These are phyloP conservation scores for Rhodotorula sp. DNA, from an alignment of 1,284 basidiomycete genomes.

Conservation along the genomic window DNA sequence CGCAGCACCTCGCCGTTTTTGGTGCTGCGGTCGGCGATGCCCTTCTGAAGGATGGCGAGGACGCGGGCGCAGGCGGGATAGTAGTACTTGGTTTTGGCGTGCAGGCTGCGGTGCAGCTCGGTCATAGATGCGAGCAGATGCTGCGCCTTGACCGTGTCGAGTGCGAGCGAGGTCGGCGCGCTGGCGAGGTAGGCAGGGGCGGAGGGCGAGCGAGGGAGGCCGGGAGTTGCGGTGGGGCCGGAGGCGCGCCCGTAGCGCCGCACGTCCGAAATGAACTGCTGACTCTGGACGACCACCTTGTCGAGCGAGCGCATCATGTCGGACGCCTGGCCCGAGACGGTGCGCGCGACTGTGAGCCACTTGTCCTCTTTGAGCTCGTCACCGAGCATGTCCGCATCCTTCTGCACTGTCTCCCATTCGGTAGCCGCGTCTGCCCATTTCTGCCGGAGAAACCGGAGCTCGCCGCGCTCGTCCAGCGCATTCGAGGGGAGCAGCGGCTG, in stretches of 20 bases:
- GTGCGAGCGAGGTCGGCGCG: background rate
- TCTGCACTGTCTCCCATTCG: slow-evolving; percentile 78
- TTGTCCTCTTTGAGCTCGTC: slow-evolving; percentile 92
- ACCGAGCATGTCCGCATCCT: slow-evolving; percentile 73
- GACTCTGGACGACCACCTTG: slow-evolving; percentile 81
- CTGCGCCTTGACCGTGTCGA: slow-evolving; percentile 12
- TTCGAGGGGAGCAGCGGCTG: slow-evolving; percentile 59
- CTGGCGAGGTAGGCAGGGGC: background rate
- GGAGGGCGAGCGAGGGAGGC: slow-evolving; percentile 13
- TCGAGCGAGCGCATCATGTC: slow-evolving; percentile 95
- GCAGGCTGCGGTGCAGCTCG: slow-evolving; percentile 22
- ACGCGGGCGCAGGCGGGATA: slow-evolving; percentile 89
- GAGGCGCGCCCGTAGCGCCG: background rate
- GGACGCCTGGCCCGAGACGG: slow-evolving; percentile 86
- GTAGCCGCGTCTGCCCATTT: slow-evolving; percentile 67
- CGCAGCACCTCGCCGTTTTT: slow-evolving; percentile 92
- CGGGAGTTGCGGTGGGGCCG: background rate
- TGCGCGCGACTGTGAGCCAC: slow-evolving; percentile 87
- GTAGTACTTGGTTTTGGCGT: slow-evolving; percentile 63
- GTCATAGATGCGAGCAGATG: slow-evolving; percentile 13
- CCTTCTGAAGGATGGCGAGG: slow-evolving; percentile 88
- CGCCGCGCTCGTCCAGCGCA: slow-evolving; percentile 55
- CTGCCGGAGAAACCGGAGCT: slow-evolving; percentile 58
- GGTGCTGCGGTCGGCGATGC: slow-evolving; percentile 82
- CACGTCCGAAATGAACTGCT: slow-evolving; percentile 55